phyloP scores from a whole-genome alignment of 305 asterid species.

The Vinca major region DNA sequence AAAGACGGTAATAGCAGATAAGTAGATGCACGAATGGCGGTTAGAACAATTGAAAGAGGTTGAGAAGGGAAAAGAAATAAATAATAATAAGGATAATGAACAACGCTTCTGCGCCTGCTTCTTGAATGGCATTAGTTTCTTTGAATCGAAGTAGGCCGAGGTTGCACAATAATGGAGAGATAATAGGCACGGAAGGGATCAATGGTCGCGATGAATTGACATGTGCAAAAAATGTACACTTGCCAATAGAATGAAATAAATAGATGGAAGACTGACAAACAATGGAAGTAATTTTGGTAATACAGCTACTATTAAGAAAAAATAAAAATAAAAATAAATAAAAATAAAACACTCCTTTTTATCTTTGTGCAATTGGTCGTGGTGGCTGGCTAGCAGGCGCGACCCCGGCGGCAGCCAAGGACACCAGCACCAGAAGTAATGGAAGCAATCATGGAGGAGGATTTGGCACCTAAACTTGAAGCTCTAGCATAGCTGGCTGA shows the following conservation, averaged over 20 bases:
- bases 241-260: constrained; percentile 29
- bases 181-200: neutral
- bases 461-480: constrained; percentile 86
- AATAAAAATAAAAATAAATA: too few relatives aligned
- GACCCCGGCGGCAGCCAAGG: constrained; percentile 73
- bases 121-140: constrained; percentile 24
- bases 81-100: constrained; percentile 23
- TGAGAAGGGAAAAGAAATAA: constrained; percentile 4
- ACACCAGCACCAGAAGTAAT: constrained; percentile 76
- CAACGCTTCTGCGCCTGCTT: constrained; percentile 78
- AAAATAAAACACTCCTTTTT: constrained; percentile 5
- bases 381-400: constrained; percentile 40
- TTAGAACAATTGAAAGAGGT: constrained; percentile 18
- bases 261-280: constrained; percentile 23
- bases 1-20: constrained; percentile 23
- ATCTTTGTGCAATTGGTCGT: constrained; percentile 16
- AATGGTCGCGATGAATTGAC: constrained; percentile 18
- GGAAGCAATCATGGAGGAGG: constrained; percentile 69
- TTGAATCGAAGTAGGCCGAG: constrained; percentile 56
- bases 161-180: constrained; percentile 44
- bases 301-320: constrained; percentile 11
- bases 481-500: constrained; percentile 89
- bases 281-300: constrained; percentile 23
- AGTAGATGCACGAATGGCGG: constrained; percentile 17
- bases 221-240: constrained; percentile 62